Conservation (phyloP, 1,284 basidiomycete species). For the Rugosomyces carneus region DNA sequence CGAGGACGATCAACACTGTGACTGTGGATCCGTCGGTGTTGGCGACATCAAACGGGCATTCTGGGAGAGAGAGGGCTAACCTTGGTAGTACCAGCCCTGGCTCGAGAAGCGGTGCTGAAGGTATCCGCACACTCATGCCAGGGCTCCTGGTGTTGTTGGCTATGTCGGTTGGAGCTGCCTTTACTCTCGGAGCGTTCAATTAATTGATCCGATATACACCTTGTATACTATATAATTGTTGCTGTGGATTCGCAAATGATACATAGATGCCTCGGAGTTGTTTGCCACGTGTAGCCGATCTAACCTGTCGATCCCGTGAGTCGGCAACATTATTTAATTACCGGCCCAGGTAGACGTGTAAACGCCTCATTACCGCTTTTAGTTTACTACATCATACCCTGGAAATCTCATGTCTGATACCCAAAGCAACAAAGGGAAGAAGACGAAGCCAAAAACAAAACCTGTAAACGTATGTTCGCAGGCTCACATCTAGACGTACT, state of each 20-base stretch:
- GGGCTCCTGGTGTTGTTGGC: conserved; percentile 1
- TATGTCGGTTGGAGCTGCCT: neutral
- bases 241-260: too few relatives aligned
- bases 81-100: conserved; percentile 13
- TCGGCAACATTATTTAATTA: neutral
- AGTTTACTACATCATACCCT: too few relatives aligned
- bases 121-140: neutral
- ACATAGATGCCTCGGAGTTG: too few relatives aligned
- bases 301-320: too few relatives aligned
- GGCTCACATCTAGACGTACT: neutral
- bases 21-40: conserved; percentile 13
- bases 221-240: too few relatives aligned
- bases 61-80: conserved; percentile 10
- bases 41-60: conserved; percentile 15
- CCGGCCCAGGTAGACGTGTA: neutral
- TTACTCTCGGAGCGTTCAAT: neutral
- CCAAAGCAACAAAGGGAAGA: neutral
- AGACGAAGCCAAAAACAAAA: neutral
- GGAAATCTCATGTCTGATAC: neutral
- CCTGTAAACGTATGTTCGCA: neutral
- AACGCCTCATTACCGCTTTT: too few relatives aligned
- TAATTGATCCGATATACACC: too few relatives aligned
- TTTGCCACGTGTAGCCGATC: too few relatives aligned
- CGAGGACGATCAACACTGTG: conserved; percentile 12
- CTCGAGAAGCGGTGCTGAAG: conserved; percentile 2